Evolutionary conservation across 1,139 yeast genomes (phyloP).

Genomic region (Wickerhamomyces sp.): DNA sequence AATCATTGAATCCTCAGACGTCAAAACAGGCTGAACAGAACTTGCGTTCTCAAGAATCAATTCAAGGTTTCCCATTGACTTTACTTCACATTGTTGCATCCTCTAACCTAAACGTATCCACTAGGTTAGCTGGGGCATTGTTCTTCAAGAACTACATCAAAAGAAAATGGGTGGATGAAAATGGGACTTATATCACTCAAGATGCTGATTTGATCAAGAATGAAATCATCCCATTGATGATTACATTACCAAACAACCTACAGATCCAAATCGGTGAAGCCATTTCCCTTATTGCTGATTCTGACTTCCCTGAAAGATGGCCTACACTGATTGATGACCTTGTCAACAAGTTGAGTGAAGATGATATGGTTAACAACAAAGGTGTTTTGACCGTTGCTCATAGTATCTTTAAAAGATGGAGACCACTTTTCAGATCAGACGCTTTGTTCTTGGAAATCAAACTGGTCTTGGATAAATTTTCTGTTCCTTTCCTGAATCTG

Average conservation of each 20-base stretch:
- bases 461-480: conserved; percentile 79
- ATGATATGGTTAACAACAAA: conserved; percentile 70
- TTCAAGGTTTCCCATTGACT: conserved; percentile 70
- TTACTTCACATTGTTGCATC: conserved; percentile 77
- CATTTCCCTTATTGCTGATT: conserved; percentile 86
- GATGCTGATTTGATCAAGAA: conserved; percentile 68
- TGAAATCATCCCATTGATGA: conserved; percentile 82
- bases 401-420: conserved; percentile 94
- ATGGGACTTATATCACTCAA: conserved; percentile 69
- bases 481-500: conserved; percentile 70
- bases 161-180: conserved; percentile 86
- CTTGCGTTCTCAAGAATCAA: conserved; percentile 55
- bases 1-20: conserved; percentile 34
- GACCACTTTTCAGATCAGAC: conserved; percentile 89
- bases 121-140: conserved; percentile 83
- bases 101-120: conserved; percentile 43
- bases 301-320: conserved; percentile 95
- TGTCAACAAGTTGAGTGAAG: conserved; percentile 51
- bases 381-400: conserved; percentile 92
- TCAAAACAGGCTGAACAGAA: conserved; percentile 60
- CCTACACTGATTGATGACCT: conserved; percentile 70
- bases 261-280: conserved; percentile 94
- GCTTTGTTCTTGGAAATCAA: conserved; percentile 84
- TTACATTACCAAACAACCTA: conserved; percentile 64
- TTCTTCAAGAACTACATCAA: conserved; percentile 85